A percentile compares a stretch with the other conserved stretches of the same genome.
phyloP scores from a whole-genome alignment of 768 basidiomycete genomes.

The Podaxis sp. region DNA sequence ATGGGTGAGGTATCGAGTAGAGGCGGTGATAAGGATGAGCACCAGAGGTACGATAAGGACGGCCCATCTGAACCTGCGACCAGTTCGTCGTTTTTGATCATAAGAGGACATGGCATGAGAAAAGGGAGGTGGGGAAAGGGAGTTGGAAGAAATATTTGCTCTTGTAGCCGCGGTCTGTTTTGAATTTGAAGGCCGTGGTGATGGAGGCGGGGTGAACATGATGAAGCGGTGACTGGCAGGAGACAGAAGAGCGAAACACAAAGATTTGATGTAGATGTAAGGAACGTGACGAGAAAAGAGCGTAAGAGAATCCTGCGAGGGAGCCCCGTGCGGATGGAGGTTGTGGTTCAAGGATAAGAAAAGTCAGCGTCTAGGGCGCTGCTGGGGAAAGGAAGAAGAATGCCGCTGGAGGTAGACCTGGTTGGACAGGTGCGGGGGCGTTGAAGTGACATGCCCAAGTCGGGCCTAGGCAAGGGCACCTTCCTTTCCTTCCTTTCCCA shows the following conservation, averaged over 20 bases:
- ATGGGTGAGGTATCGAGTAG: slow-evolving; percentile 51
- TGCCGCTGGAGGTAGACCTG: not conserved
- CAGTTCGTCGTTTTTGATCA: slow-evolving; percentile 40
- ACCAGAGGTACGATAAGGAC: slow-evolving; percentile 56
- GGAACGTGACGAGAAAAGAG: slow-evolving; percentile 18
- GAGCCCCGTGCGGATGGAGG: slow-evolving; percentile 27
- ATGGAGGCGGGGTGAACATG: slow-evolving; percentile 38
- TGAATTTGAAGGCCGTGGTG: slow-evolving; percentile 24
- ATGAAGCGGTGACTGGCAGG: slow-evolving; percentile 4
- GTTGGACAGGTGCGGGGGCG: not conserved
- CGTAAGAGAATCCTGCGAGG: slow-evolving; percentile 17
- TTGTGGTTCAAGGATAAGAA: slow-evolving; percentile 15
- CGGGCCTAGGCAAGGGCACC: not conserved
- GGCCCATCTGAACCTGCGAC: slow-evolving; percentile 47
- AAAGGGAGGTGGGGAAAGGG: slow-evolving; percentile 4
- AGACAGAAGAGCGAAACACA: not conserved
- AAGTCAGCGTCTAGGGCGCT: not conserved
- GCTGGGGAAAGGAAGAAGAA: not conserved
- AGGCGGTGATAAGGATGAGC: slow-evolving; percentile 54
- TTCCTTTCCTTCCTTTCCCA: slow-evolving; percentile 4
- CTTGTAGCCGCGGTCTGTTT: slow-evolving; percentile 1
- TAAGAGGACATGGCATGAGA: slow-evolving; percentile 16
- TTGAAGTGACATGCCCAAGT: slow-evolving; percentile 11
- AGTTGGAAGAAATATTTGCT: not conserved
- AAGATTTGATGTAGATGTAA: not conserved